Evolutionary conservation across 345 rosid species (phyloP).

Genomic region (Durio zibethinus): DNA sequence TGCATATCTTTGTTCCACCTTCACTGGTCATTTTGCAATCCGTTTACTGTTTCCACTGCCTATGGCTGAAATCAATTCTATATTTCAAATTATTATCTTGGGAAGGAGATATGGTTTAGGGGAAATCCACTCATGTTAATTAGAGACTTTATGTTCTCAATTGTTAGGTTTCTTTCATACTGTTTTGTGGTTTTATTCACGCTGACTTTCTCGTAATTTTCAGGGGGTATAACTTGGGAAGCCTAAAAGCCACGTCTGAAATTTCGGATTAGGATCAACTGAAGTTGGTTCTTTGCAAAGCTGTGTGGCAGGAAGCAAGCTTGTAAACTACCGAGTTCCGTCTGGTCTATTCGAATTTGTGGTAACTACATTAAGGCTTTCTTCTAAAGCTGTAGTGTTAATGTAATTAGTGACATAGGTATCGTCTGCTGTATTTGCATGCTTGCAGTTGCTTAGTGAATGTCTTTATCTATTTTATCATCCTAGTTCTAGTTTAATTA

Average conservation of each 20-base stretch:
- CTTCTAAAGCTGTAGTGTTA: constrained; percentile 10
- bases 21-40: not conserved
- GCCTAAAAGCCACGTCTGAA: not conserved
- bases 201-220: not conserved
- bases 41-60: not conserved
- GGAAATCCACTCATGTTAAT: not conserved
- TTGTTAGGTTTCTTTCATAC: not conserved
- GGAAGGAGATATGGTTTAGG: too few species aligned
- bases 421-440: not conserved
- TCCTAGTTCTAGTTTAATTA: not conserved
- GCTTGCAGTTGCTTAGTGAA: not conserved
- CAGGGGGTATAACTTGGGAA: constrained; percentile 27
- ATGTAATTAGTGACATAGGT: constrained; percentile 17
- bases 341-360: constrained; percentile 3
- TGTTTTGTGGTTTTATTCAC: not conserved
- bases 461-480: not conserved
- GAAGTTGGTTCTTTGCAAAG: constrained; percentile 8
- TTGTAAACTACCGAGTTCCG: constrained; percentile 10
- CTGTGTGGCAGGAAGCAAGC: not conserved
- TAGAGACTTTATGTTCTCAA: not conserved
- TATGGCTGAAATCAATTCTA: not conserved
- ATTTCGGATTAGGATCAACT: constrained; percentile 11
- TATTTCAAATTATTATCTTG: too few species aligned
- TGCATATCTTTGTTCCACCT: too few species aligned
- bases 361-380: constrained; percentile 2